Evolutionary conservation across 257 asterid species (phyloP), one percentile per base, ranked within the genome.

Genomic region (Ballota nigra): DNA sequence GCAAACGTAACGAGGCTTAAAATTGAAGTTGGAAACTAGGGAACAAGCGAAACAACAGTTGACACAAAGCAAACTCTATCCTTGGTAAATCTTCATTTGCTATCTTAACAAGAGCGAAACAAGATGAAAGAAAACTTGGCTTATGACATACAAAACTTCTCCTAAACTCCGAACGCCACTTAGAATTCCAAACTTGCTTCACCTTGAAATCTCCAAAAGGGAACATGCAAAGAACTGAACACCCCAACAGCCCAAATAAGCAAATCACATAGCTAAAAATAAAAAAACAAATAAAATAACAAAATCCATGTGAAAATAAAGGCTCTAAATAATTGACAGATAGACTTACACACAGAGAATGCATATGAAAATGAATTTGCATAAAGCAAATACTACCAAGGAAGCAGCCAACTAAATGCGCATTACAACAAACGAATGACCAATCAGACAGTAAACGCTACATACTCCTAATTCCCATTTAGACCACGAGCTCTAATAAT

Each of bases 71-170:
- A 19, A 59, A 71, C 61, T 29, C 52, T 47, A 63, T 49, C 24
- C 9, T 36, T n/a, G 20, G 24, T 20, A 62, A 36, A 16, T 63
- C 57, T 63, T 20, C 41, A 72, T n/a, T 72, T 49, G 64, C 63
- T 20, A 62, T 49, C 56, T 22, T 31, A 62, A 51, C 45, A 49
- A 18, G 18, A 63, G 65, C 5, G 38, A 33, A 71, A 72, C 64
- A 72, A 62, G 77, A 49, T 34, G 26, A 63, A n/a, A 34, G 43
- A 15, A n/a, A 71, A 61, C 52, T 23, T 18, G 72, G 40, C 59
- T 38, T 64, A 26, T 26, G 67, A 53, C 10, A 10, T 53, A 64
- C 72, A 65, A 38, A 55, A 64, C 47, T 52, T 22, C 28, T 51
- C 12, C 47, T 24, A 8, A 19, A 53, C 36, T 26, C 51, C 6